A percentile compares a stretch with the other conserved stretches of the same genome.
These are phyloP conservation scores for Nectriaceae sp. DNA, from an alignment of 2,329 filamentous ascomycete species.

Conservation along the genomic window DNA sequence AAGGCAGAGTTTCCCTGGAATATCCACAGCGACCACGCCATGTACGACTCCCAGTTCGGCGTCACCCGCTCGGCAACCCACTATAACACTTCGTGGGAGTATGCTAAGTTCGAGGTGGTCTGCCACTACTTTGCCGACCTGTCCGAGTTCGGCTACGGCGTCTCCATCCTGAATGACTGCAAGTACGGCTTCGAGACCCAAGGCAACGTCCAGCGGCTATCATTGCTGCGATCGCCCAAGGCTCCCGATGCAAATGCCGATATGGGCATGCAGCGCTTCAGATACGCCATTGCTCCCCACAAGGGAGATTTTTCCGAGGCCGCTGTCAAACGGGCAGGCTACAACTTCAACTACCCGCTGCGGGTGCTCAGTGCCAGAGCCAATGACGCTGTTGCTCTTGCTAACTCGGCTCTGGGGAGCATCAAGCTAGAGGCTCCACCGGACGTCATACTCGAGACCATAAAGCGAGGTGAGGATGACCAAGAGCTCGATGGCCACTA, in stretches of 20 bases:
- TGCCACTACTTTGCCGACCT: slow-evolving; percentile 75
- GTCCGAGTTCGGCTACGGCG: slow-evolving; percentile 62
- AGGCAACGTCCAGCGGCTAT: slow-evolving; percentile 49
- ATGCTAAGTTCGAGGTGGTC: slow-evolving; percentile 80
- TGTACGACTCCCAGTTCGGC: slow-evolving; percentile 69
- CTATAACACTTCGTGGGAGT: slow-evolving; percentile 72
- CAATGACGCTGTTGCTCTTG: not conserved
- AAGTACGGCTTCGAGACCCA: slow-evolving; percentile 71
- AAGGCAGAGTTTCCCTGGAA: slow-evolving; percentile 72
- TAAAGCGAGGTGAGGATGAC: slow-evolving; percentile 64
- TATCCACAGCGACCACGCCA: slow-evolving; percentile 64
- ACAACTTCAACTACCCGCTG: slow-evolving; percentile 68
- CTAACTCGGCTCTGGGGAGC: slow-evolving; percentile 42
- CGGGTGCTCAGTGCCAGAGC: not conserved
- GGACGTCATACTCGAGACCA: slow-evolving; percentile 53
- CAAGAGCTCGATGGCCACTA: slow-evolving; percentile 30
- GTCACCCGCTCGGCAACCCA: slow-evolving; percentile 67
- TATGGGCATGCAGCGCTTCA: slow-evolving; percentile 47
- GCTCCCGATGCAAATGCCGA: slow-evolving; percentile 53
- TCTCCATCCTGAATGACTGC: slow-evolving; percentile 66
- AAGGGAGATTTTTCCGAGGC: slow-evolving; percentile 36
- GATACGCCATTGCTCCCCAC: not conserved
- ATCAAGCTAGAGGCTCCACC: not conserved
- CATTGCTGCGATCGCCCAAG: slow-evolving; percentile 60
- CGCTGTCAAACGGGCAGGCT: slow-evolving; percentile 67